Percentiles rank a stretch among this genome's conserved stretches.
Conservation (phyloP, 2,329 filamentous ascomycete genomes). For the Pseudocercospora cruenta region DNA sequence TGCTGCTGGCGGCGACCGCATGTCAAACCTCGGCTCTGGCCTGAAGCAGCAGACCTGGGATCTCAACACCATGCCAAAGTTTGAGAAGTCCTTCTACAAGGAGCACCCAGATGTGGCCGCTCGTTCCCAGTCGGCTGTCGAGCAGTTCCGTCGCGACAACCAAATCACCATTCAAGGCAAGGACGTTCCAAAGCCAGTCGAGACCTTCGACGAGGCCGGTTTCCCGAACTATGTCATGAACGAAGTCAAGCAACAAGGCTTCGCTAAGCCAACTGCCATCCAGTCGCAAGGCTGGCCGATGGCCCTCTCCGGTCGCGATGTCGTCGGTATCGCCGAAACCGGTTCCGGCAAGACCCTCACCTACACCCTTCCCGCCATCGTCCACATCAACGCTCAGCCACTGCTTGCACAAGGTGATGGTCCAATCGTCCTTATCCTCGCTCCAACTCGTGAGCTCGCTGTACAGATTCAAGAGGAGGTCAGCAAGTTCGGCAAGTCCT, state of each 20-base stretch:
- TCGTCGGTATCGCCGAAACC: slow-evolving; percentile 98
- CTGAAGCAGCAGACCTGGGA: slow-evolving; percentile 92
- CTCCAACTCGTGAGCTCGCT: slow-evolving; percentile 94
- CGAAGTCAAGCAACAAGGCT: slow-evolving; percentile 97
- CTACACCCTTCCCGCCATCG: slow-evolving; percentile 96
- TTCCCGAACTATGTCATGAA: slow-evolving; percentile 98
- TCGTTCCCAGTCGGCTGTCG: slow-evolving; percentile 78
- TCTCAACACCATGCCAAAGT: slow-evolving; percentile 79
- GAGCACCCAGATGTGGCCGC: slow-evolving; percentile 78
- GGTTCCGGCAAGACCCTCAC: slow-evolving; percentile 99
- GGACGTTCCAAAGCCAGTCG: slow-evolving; percentile 88
- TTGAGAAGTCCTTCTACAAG: slow-evolving; percentile 99
- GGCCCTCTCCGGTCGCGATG: slow-evolving; percentile 96
- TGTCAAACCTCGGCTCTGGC: slow-evolving; percentile 86
- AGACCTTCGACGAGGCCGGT: slow-evolving; percentile 95
- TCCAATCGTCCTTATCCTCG: slow-evolving; percentile 93
- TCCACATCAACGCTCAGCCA: slow-evolving; percentile 99
- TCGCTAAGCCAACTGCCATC: slow-evolving; percentile 89
- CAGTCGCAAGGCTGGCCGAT: slow-evolving; percentile 99
- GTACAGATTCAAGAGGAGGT: slow-evolving; percentile 99
- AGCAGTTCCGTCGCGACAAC: slow-evolving; percentile 83
- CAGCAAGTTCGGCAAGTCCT: slow-evolving; percentile 97
- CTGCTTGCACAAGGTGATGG: slow-evolving; percentile 93
- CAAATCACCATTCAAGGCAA: slow-evolving; percentile 80
- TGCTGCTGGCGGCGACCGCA: slow-evolving; percentile 83